Percentiles rank a stretch among this genome's conserved stretches.
These are phyloP conservation scores for Berkeleyomyces basicola DNA, from an alignment of 2,329 filamentous ascomycete species.

Conservation along the genomic window DNA sequence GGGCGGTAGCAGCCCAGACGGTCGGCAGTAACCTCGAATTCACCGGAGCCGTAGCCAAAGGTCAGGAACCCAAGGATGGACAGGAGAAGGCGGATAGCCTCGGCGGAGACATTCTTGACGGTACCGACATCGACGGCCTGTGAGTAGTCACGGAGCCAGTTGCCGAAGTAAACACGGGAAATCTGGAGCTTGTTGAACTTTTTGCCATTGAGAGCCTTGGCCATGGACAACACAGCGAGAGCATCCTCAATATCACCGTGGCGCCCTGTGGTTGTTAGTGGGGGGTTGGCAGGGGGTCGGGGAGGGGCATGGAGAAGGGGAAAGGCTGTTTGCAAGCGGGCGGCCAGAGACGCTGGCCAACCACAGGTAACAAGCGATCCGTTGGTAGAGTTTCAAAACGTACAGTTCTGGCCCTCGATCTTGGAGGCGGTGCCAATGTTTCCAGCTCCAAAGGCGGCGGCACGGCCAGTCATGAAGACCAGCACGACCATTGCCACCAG, in stretches of 20 bases:
- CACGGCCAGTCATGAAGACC: constrained; percentile 49
- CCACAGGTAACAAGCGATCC: neutral
- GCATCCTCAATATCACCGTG: constrained; percentile 90
- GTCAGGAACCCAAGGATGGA: constrained; percentile 84
- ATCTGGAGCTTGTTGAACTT: constrained; percentile 82
- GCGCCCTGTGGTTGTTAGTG: constrained; percentile 37
- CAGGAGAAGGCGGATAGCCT: constrained; percentile 77
- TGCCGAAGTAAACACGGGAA: constrained; percentile 86
- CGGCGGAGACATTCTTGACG: constrained; percentile 75
- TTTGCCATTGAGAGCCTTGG: constrained; percentile 40
- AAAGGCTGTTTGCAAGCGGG: neutral
- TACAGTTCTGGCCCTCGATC: constrained; percentile 71
- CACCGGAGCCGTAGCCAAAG: constrained; percentile 71
- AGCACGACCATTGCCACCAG: constrained; percentile 42
- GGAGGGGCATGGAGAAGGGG: neutral
- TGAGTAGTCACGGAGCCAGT: constrained; percentile 87
- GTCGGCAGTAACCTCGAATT: constrained; percentile 71
- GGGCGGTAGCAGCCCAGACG: constrained; percentile 66
- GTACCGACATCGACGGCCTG: constrained; percentile 89
- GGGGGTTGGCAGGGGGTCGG: neutral
- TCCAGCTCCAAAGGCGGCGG: constrained; percentile 69
- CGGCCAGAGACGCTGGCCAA: neutral
- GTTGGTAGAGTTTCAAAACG: constrained; percentile 18
- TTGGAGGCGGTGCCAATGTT: constrained; percentile 72
- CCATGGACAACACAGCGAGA: constrained; percentile 53